These are phyloP conservation scores for Ogataea siamensis DNA, from an alignment of 805 yeast species.

Conservation along the genomic window DNA sequence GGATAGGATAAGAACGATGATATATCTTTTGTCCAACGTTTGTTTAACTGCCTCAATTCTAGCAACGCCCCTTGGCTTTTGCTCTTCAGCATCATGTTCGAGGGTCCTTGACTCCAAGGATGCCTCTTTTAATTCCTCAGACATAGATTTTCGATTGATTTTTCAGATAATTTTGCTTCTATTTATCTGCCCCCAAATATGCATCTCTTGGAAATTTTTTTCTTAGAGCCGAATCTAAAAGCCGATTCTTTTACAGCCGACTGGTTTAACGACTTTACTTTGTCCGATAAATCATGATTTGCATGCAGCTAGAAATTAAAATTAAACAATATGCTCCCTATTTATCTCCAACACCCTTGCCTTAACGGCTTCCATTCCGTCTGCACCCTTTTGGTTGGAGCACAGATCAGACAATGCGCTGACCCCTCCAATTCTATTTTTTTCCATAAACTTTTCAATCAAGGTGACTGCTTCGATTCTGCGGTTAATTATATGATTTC, in stretches of 20 bases:
- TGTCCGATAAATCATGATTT: slow-evolving; percentile 1
- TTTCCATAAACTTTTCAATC: slow-evolving; percentile 15
- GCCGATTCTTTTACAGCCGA: neutral
- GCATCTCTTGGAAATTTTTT: neutral
- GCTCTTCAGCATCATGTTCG: slow-evolving; percentile 7
- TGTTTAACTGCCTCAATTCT: slow-evolving; percentile 7
- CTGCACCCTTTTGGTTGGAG: slow-evolving; percentile 19
- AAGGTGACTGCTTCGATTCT: slow-evolving; percentile 8
- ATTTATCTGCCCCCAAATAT: slow-evolving; percentile 3
- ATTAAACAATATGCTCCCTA: no score
- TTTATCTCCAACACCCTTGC: slow-evolving; percentile 4
- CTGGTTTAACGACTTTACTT: neutral
- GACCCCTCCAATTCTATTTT: slow-evolving; percentile 13
- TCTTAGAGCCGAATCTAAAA: neutral
- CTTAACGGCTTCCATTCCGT: slow-evolving; percentile 9
- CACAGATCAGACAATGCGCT: slow-evolving; percentile 21
- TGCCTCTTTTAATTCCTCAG: slow-evolving; percentile 1
- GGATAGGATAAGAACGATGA: slow-evolving; percentile 47
- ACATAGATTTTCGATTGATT: neutral
- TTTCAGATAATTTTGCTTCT: neutral
- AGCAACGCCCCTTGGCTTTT: slow-evolving; percentile 11
- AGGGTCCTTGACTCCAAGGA: neutral
- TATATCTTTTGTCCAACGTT: neutral
- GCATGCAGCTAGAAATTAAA: neutral
- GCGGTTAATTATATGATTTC: neutral